Evolutionary conservation across 305 asterid genomes (phyloP).

Genomic region (Fraxinus albicans): DNA sequence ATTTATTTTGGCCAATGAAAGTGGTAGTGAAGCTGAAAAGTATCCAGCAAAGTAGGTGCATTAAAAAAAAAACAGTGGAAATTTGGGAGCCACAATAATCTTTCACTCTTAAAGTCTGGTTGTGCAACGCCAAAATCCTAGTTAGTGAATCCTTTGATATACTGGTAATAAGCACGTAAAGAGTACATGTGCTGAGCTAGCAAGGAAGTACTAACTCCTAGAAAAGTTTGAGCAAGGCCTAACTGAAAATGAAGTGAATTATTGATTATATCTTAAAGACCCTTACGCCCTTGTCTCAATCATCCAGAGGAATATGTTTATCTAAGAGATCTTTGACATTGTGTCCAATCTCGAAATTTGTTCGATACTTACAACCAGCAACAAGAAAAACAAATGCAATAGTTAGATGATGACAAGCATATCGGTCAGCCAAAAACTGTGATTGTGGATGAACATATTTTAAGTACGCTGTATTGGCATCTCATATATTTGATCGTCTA

Average conservation of each 20-base stretch:
- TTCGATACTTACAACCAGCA: not conserved
- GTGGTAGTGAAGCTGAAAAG: slow-evolving; percentile 2
- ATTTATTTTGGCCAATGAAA: not conserved
- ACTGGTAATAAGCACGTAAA: not conserved
- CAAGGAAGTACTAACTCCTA: not conserved
- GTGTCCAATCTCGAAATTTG: not conserved
- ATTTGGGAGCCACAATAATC: slow-evolving; percentile 16
- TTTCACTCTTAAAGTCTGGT: not conserved
- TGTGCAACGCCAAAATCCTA: not conserved
- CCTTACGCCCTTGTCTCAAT: not conserved
- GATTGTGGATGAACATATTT: not conserved
- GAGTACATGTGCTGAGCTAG: slow-evolving; percentile 13
- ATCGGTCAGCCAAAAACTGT: not conserved
- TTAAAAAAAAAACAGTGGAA: not conserved
- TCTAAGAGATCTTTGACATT: not conserved
- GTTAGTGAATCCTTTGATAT: not conserved
- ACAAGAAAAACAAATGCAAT: not conserved
- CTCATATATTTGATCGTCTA: not conserved
- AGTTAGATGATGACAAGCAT: not conserved
- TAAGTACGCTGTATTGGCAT: not conserved
- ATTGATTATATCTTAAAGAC: slow-evolving; percentile 5
- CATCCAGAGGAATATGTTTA: not conserved
- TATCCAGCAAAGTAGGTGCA: slow-evolving; percentile 21
- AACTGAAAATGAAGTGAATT: slow-evolving; percentile 12
- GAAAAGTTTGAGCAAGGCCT: slow-evolving; percentile 18